Evolutionary conservation across 2,329 filamentous ascomycete species (phyloP), one percentile per base, ranked within the genome.

Genomic region (Fusarium acutatum): DNA sequence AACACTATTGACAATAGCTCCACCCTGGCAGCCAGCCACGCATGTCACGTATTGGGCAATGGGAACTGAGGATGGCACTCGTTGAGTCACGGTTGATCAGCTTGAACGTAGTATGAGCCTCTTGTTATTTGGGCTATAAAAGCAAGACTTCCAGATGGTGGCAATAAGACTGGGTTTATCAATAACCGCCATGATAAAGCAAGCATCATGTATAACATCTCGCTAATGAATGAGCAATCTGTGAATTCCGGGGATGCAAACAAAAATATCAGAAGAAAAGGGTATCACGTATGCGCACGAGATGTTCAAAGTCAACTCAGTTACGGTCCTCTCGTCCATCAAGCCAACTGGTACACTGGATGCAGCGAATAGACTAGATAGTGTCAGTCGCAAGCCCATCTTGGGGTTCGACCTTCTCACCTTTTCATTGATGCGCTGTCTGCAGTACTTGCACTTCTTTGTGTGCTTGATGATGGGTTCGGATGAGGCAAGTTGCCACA

Each of bases 381-480:
- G 13, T 10, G 54, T 76, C 34, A 78, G 71, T 56, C n/a, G 20
- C 7, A 24, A 13, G 5, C 37, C 15, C 41, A 15, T 8, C 11
- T 22, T 7, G 10, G 7, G 11, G 9, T 32, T 14, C 2, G 7
- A 38, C 22, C 22, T 3, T 69, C 84, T 76, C 64, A 90, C 91
- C 86, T 91, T 90, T 58, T 89, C 87, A 75, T 87, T 91, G 64
- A 93, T 89, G 30, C 82, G 83, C 80, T 91, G 90, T 67, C 87
- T 84, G 78, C 91, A 93, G 77, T 92, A 94, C 77, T 84, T 88
- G 82, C 92, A 94, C 81, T 90, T 92, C 59, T 90, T 86, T 32
- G 88, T 89, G 73, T 88, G 89, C 83, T 93, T 94, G 79, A 94
- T 92, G 71, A 94, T 91, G 20, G 89, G 88, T 59, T 94, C 91